Conservation (phyloP, 257 asterid species). For the Galeopsis tetrahit region DNA sequence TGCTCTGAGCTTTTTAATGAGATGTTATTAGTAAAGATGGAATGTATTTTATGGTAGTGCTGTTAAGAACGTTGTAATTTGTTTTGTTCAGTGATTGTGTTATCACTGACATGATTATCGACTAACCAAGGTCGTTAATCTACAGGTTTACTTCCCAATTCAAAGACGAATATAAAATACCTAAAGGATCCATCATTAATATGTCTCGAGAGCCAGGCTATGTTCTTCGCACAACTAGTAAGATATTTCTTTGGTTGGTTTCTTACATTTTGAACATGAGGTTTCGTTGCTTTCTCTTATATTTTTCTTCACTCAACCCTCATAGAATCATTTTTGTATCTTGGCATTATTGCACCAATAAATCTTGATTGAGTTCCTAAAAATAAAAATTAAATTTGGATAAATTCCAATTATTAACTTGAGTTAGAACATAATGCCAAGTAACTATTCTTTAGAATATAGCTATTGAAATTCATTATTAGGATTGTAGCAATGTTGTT, state of each 20-base stretch:
- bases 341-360: neutral
- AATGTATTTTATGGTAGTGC: neutral
- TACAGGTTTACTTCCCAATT: slow-evolving; percentile 85
- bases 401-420: neutral
- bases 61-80: neutral
- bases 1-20: neutral
- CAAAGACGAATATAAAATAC: slow-evolving; percentile 82
- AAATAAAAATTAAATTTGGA: neutral
- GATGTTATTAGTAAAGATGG: neutral
- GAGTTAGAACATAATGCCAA: neutral
- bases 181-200: slow-evolving; percentile 82
- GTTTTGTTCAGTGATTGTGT: neutral
- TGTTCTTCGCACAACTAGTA: slow-evolving; percentile 77
- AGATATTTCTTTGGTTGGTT: slow-evolving; percentile 37
- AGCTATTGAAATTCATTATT: neutral
- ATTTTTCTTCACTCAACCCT: neutral
- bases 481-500: neutral
- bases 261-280: neutral
- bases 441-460: neutral
- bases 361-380: neutral
- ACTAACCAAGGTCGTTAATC: slow-evolving; percentile 11
- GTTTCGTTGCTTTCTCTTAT: neutral
- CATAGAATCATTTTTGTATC: neutral
- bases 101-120: slow-evolving; percentile 9
- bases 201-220: slow-evolving; percentile 65